Evolutionary conservation across 2,329 filamentous ascomycete species (phyloP).

Genomic region (Cladophialophora exuberans): DNA sequence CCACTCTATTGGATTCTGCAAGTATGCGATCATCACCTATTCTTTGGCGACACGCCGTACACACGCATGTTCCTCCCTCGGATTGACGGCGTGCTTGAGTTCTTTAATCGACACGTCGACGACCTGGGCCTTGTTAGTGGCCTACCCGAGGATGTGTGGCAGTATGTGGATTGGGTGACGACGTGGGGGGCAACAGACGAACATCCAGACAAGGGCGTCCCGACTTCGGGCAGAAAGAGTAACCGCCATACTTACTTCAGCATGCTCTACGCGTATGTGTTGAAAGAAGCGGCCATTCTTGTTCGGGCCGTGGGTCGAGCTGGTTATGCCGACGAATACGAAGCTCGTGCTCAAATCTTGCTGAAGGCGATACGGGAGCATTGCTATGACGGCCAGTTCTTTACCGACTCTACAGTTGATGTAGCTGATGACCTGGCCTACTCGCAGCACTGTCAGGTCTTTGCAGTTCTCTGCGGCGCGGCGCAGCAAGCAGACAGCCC

Average conservation of each 20-base stretch:
- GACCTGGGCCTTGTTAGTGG: not conserved
- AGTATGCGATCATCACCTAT: constrained; percentile 2
- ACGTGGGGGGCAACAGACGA: not conserved
- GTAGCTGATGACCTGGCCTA: not conserved
- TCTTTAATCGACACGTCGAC: not conserved
- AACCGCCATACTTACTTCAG: not conserved
- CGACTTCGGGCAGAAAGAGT: not conserved
- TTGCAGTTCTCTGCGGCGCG: not conserved
- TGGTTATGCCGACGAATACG: not conserved
- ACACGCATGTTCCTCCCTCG: not conserved
- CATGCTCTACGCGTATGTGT: not conserved
- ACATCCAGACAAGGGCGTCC: not conserved
- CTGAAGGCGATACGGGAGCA: not conserved
- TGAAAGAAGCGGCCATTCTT: not conserved
- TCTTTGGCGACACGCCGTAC: not conserved
- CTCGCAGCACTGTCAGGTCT: constrained; percentile 1
- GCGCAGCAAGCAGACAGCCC: not conserved
- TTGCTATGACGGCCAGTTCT: not conserved
- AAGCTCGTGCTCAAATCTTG: not conserved
- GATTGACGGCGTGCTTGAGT: not conserved
- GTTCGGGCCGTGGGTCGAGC: not conserved
- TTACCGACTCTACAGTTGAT: not conserved
- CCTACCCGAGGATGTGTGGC: not conserved
- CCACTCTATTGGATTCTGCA: not conserved
- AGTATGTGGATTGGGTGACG: constrained; percentile 2